These are phyloP conservation scores for Apiospora marii DNA, from an alignment of 2,329 filamentous ascomycete species.

Conservation along the genomic window DNA sequence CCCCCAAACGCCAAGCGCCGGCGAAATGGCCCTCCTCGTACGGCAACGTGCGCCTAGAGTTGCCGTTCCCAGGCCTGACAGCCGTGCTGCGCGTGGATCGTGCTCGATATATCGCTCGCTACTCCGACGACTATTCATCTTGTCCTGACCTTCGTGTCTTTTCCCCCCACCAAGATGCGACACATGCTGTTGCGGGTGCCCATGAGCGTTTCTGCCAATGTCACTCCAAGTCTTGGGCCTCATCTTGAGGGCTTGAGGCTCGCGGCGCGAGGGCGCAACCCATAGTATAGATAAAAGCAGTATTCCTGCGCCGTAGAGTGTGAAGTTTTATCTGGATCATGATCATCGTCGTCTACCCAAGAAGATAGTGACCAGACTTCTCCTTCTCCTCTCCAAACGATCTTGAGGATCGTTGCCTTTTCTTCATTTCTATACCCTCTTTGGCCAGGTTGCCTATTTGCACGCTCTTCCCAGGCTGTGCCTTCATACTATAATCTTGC, in stretches of 20 bases:
- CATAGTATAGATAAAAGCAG: slow-evolving; percentile 17
- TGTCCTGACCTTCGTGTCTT: slow-evolving; percentile 7
- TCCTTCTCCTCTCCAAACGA: slow-evolving; percentile 27
- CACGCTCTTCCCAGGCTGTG: neutral
- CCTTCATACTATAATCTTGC: slow-evolving; percentile 34
- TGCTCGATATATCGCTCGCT: neutral
- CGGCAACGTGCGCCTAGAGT: slow-evolving; percentile 6
- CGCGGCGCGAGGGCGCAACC: neutral
- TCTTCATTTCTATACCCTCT: slow-evolving; percentile 16
- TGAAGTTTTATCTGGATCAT: neutral
- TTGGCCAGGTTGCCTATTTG: slow-evolving; percentile 20
- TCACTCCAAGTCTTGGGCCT: slow-evolving; percentile 8
- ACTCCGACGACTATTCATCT: neutral
- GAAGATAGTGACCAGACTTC: slow-evolving; percentile 21
- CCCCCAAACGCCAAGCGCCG: neutral
- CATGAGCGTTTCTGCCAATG: slow-evolving; percentile 7
- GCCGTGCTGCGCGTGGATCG: neutral
- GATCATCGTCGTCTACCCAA: slow-evolving; percentile 25
- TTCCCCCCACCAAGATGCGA: slow-evolving; percentile 27
- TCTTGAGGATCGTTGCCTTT: slow-evolving; percentile 37
- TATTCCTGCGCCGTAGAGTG: slow-evolving; percentile 12
- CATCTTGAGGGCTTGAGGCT: slow-evolving; percentile 1
- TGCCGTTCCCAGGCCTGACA: neutral
- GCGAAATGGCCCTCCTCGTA: neutral
- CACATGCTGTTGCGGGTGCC: slow-evolving; percentile 29